Evolutionary conservation across 108 stramenopile genomes (phyloP), one percentile per base, ranked within the genome.

Genomic region (Nitzschia sp.): DNA sequence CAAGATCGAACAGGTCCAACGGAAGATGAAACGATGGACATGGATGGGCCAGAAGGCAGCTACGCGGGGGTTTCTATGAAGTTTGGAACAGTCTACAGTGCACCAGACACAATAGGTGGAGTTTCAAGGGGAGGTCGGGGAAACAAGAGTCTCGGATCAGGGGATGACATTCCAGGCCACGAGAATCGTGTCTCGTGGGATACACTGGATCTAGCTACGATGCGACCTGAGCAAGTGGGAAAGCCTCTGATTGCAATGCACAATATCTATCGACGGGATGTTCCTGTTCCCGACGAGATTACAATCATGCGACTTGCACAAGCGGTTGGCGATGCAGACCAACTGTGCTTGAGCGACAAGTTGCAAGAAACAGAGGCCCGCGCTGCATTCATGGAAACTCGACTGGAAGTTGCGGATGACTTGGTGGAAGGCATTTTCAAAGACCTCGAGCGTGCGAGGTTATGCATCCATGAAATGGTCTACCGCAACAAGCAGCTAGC

Each of bases 381-480:
- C 40, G 44, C 62, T 19, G 21, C 63, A 8, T 82, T 78, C 44
- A 48, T 82, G 53, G 56, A 78, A 46, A 55, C 41, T 17, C 60
- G 63, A 22, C 44, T 82, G 17, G 77, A 78, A 41, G 41, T 43
- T 11, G 59, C 77, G 6, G 77, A 82, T 25, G 70, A 77, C 42
- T 48, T 75, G 25, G 67, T 75, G 14, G 77, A 82, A 62, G 46
- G 34, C 1, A 25, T 69, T 12, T 73, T 66, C 40, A 66, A 67
- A 15, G 76, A 82, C 59, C 51, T 82, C 40, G 60, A 78, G 44
- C 54, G 63, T 53, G 81, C 77, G 7, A 65, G 77, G 42, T 24
- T 44, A 5, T 65, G 65, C 42, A 72, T 77, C 40, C 76, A 61
- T 15, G 76, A 78, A 37, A 14, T 82, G 39, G 76, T 78, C 20